A percentile compares a stretch with the other conserved stretches of the same genome.
phyloP scores from a whole-genome alignment of 768 basidiomycete genomes.

The Amanita pallidorosea region DNA sequence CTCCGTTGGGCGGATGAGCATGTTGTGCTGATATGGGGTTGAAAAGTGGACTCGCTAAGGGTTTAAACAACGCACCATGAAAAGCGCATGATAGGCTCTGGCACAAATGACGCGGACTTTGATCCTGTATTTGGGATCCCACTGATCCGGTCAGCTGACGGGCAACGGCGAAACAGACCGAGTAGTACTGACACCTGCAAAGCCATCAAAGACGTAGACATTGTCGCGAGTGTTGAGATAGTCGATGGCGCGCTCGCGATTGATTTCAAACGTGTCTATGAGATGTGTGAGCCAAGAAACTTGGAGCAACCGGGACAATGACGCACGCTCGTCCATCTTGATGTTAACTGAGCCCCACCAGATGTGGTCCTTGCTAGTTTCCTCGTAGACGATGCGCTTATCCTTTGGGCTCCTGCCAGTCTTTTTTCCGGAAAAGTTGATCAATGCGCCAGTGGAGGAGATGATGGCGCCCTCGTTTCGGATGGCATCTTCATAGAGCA shows the following conservation, averaged over 20 bases:
- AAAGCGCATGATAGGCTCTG: slow-evolving; percentile 95
- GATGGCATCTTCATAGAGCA: slow-evolving; percentile 96
- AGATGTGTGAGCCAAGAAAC: background rate
- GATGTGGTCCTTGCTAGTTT: slow-evolving; percentile 90
- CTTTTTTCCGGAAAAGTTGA: slow-evolving; percentile 99
- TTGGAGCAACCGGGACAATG: background rate
- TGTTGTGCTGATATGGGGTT: slow-evolving; percentile 65
- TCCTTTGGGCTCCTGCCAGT: slow-evolving; percentile 97
- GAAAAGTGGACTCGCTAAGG: slow-evolving; percentile 7
- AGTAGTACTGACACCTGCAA: slow-evolving; percentile 61
- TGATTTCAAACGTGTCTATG: slow-evolving; percentile 97
- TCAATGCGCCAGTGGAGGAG: slow-evolving; percentile 89
- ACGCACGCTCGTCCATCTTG: slow-evolving; percentile 92
- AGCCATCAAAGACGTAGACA: slow-evolving; percentile 97
- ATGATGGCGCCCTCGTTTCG: slow-evolving; percentile 98
- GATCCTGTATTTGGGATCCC: slow-evolving; percentile 99
- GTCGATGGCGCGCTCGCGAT: slow-evolving; percentile 97
- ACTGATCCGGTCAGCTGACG: slow-evolving; percentile 31
- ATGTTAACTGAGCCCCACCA: slow-evolving; percentile 99
- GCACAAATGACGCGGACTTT: slow-evolving; percentile 99
- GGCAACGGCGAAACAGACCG: background rate
- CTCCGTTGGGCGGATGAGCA: slow-evolving; percentile 96
- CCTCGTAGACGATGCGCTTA: slow-evolving; percentile 99
- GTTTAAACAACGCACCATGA: slow-evolving; percentile 64
- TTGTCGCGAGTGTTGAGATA: slow-evolving; percentile 97